A percentile compares a stretch with the other conserved stretches of the same genome.
phyloP scores from a whole-genome alignment of 2,329 filamentous ascomycete genomes.

The Fusarium mundagurra region DNA sequence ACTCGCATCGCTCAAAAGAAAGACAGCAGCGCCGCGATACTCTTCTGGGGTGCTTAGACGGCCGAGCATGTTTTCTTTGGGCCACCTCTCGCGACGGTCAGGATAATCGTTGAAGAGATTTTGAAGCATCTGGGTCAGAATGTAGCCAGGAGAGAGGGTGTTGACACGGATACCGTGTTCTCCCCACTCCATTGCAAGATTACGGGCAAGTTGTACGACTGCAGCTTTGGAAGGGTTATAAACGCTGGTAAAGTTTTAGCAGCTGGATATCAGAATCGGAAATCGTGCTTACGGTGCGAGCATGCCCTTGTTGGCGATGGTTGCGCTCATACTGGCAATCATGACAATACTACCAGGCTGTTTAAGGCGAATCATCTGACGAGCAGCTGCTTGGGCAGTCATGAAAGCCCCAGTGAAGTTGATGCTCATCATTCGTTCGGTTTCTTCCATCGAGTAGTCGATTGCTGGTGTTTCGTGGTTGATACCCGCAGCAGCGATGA shows the following conservation, averaged over 20 bases:
- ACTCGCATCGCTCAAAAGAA: conserved; percentile 76
- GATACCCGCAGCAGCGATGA: conserved; percentile 76
- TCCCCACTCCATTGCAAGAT: conserved; percentile 79
- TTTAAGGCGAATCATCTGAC: conserved; percentile 72
- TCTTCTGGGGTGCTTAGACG: conserved; percentile 74
- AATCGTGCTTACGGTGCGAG: conserved; percentile 64
- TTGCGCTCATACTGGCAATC: conserved; percentile 77
- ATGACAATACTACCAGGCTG: conserved; percentile 70
- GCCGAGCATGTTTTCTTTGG: conserved; percentile 85
- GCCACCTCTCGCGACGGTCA: conserved; percentile 74
- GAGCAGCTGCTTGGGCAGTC: conserved; percentile 88
- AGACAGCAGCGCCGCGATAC: conserved; percentile 77
- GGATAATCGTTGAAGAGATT: conserved; percentile 80
- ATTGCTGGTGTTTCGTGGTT: conserved; percentile 87
- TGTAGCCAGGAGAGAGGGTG: conserved; percentile 83
- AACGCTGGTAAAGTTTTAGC: conserved; percentile 54
- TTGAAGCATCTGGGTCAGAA: conserved; percentile 85
- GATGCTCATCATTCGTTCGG: conserved; percentile 81
- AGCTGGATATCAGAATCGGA: not conserved
- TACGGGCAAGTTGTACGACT: conserved; percentile 76
- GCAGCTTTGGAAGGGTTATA: conserved; percentile 83
- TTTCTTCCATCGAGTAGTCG: conserved; percentile 80
- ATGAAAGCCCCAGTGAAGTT: conserved; percentile 89
- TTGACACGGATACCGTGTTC: conserved; percentile 79
- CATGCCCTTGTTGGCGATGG: conserved; percentile 70